Percentiles rank a stretch among this genome's conserved stretches.
These are phyloP conservation scores for Pichia eremophila DNA, from an alignment of 805 yeast species.

Conservation along the genomic window DNA sequence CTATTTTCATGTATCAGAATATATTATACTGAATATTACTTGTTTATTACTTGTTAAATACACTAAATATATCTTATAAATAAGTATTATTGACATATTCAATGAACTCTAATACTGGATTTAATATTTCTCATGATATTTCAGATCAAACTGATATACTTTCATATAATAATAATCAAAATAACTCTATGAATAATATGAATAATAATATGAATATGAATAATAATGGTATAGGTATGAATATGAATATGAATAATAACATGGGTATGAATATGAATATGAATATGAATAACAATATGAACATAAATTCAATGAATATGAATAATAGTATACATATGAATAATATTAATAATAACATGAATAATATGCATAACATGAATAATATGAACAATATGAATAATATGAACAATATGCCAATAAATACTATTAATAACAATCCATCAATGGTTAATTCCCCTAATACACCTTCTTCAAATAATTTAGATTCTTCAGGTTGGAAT, in stretches of 20 bases:
- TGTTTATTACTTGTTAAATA: too few species aligned
- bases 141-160: background rate
- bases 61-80: too few species aligned
- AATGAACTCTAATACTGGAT: background rate
- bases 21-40: too few species aligned
- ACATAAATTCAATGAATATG: background rate
- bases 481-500: constrained; percentile 3
- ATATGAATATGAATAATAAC: background rate
- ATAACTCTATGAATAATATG: background rate
- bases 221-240: background rate
- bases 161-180: background rate
- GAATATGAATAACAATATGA: background rate
- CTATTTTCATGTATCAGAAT: too few species aligned
- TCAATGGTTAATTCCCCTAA: constrained; percentile 1
- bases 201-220: background rate
- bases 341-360: background rate
- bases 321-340: background rate
- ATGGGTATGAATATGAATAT: background rate
- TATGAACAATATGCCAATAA: background rate
- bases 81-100: too few species aligned
- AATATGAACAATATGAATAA: background rate
- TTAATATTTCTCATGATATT: background rate
- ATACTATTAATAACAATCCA: background rate
- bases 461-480: background rate
- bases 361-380: background rate